phyloP scores from a whole-genome alignment of 2,329 filamentous ascomycete genomes.

The Fusarium foetens region DNA sequence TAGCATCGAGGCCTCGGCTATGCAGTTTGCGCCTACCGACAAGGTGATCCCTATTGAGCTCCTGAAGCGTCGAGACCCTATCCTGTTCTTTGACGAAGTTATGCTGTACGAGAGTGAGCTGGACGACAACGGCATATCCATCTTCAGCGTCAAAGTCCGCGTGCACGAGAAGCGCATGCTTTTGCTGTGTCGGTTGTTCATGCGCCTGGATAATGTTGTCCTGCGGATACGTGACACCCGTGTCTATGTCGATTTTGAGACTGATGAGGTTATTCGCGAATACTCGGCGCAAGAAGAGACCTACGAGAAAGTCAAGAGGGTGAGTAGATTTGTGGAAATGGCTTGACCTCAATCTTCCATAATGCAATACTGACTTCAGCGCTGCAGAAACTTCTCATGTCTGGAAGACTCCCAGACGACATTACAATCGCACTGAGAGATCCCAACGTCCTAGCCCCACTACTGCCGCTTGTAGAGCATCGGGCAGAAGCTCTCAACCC shows the following conservation, averaged over 20 bases:
- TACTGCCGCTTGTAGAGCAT: slow-evolving; percentile 77
- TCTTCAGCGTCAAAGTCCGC: slow-evolving; percentile 89
- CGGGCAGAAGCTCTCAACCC: slow-evolving; percentile 63
- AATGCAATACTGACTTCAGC: neutral
- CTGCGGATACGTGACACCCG: slow-evolving; percentile 89
- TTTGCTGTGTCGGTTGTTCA: slow-evolving; percentile 86
- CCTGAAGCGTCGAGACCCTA: slow-evolving; percentile 88
- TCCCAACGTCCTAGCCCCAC: slow-evolving; percentile 76
- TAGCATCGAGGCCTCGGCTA: slow-evolving; percentile 60
- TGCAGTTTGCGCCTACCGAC: slow-evolving; percentile 46
- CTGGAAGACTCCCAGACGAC: slow-evolving; percentile 71
- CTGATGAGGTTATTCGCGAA: slow-evolving; percentile 83
- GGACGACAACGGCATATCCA: slow-evolving; percentile 94
- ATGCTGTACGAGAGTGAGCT: slow-evolving; percentile 97
- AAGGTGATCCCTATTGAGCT: slow-evolving; percentile 82
- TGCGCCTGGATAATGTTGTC: slow-evolving; percentile 91
- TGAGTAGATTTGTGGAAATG: slow-evolving; percentile 51
- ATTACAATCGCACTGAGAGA: slow-evolving; percentile 81
- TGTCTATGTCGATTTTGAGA: slow-evolving; percentile 89
- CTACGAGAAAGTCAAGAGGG: slow-evolving; percentile 80
- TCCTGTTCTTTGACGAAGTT: slow-evolving; percentile 96
- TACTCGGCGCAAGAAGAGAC: slow-evolving; percentile 87
- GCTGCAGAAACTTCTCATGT: slow-evolving; percentile 58
- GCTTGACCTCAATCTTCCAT: neutral
- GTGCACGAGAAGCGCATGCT: slow-evolving; percentile 93